phyloP scores from a whole-genome alignment of 805 yeast genomes.

The Ogataea angusta region DNA sequence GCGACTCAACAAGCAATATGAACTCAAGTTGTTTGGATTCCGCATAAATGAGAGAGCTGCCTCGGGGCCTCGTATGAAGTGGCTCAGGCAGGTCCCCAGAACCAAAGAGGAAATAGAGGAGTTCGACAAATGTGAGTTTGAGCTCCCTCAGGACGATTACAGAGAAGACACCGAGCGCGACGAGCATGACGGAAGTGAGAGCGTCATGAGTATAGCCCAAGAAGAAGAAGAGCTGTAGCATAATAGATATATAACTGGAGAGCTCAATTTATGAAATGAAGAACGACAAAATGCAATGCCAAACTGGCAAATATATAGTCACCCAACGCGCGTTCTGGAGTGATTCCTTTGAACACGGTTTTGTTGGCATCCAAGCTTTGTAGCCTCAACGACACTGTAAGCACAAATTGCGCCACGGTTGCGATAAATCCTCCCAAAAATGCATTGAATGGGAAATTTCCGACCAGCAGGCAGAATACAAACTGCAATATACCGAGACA shows the following conservation, averaged over 20 bases:
- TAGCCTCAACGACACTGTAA: slow-evolving; percentile 76
- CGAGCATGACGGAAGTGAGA: slow-evolving; percentile 30
- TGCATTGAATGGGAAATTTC: slow-evolving; percentile 96
- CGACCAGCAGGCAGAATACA: slow-evolving; percentile 68
- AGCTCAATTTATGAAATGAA: slow-evolving; percentile 79
- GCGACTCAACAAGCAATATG: slow-evolving; percentile 56
- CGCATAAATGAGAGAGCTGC: slow-evolving; percentile 67
- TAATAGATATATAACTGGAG: slow-evolving; percentile 3
- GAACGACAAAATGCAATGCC: slow-evolving; percentile 81
- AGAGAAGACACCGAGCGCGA: slow-evolving; percentile 23
- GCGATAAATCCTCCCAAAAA: slow-evolving; percentile 89
- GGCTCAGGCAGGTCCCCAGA: slow-evolving; percentile 81
- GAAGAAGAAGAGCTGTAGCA: slow-evolving; percentile 15
- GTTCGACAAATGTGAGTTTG: slow-evolving; percentile 61
- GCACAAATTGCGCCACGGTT: slow-evolving; percentile 94
- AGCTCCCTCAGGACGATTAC: slow-evolving; percentile 39
- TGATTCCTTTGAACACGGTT: slow-evolving; percentile 23
- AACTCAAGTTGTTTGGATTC: slow-evolving; percentile 85
- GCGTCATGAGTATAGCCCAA: slow-evolving; percentile 33
- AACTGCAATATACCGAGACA: slow-evolving; percentile 76
- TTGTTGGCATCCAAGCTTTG: slow-evolving; percentile 45
- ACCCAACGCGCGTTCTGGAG: slow-evolving; percentile 64
- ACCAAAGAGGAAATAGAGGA: slow-evolving; percentile 60
- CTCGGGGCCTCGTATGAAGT: slow-evolving; percentile 92
- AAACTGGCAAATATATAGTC: slow-evolving; percentile 87